Evolutionary conservation across 306 rosid genomes (phyloP).

Genomic region (Lithocarpus polystachyus): DNA sequence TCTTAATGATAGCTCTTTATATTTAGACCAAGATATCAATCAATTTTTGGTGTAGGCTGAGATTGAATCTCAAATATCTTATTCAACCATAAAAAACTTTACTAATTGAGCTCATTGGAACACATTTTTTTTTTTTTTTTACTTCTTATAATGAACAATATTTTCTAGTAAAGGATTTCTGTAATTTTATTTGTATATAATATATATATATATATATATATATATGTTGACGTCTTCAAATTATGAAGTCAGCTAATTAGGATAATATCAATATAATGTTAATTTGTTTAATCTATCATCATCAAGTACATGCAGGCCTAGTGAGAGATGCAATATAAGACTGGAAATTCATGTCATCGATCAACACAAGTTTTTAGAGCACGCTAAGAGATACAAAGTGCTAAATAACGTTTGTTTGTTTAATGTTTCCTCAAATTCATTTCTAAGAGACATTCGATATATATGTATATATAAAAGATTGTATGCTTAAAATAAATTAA

Average conservation of each 20-base stretch:
- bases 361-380: background rate
- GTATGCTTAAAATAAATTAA: too few relatives aligned
- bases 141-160: too few relatives aligned
- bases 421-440: background rate
- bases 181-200: too few relatives aligned
- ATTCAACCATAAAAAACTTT: too few relatives aligned
- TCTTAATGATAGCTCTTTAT: fast-evolving
- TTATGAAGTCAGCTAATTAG: too few relatives aligned
- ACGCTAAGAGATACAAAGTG: background rate
- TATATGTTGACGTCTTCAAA: too few relatives aligned
- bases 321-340: background rate
- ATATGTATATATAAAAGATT: too few relatives aligned
- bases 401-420: background rate
- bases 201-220: too few relatives aligned
- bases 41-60: fast-evolving
- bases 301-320: background rate
- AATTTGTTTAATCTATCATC: background rate
- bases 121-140: too few relatives aligned
- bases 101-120: fast-evolving
- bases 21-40: fast-evolving
- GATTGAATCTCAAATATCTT: fast-evolving
- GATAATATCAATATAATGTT: too few relatives aligned
- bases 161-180: too few relatives aligned
- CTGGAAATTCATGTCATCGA: background rate
- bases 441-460: too few relatives aligned